These are phyloP conservation scores for Blastobotrys parvus DNA, from an alignment of 805 yeast genomes.

Conservation along the genomic window DNA sequence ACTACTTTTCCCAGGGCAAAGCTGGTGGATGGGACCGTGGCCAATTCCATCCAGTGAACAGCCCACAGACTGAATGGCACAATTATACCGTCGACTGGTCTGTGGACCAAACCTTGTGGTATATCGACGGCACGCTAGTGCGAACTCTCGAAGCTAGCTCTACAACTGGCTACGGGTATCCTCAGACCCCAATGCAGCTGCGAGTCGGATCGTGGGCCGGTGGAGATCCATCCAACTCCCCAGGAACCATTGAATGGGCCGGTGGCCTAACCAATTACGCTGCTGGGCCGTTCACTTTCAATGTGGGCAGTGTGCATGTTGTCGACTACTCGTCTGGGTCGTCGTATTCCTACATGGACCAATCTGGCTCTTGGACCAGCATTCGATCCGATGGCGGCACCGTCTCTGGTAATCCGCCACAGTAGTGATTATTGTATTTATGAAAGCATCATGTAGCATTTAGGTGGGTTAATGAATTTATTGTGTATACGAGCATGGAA, in stretches of 20 bases:
- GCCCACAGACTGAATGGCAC: conserved; percentile 53
- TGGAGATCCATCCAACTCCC: conserved; percentile 38
- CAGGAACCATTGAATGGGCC: conserved; percentile 67
- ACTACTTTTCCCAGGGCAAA: conserved; percentile 71
- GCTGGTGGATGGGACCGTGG: conserved; percentile 76
- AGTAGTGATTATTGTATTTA: too few species aligned
- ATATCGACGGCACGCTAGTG: conserved; percentile 56
- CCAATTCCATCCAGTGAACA: conserved; percentile 48
- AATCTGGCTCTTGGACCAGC: conserved; percentile 33
- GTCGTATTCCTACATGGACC: conserved; percentile 34
- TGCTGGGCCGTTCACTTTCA: conserved; percentile 45
- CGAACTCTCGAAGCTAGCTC: conserved; percentile 41
- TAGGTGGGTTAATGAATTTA: too few species aligned
- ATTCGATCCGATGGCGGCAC: conserved; percentile 35
- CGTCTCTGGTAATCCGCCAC: conserved; percentile 40
- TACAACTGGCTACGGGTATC: conserved; percentile 48
- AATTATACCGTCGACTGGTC: conserved; percentile 85
- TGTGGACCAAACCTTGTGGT: conserved; percentile 54
- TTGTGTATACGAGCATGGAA: too few species aligned
- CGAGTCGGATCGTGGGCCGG: conserved; percentile 48
- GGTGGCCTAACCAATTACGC: conserved; percentile 51
- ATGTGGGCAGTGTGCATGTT: conserved; percentile 50
- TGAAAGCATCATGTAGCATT: too few species aligned
- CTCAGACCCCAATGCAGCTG: conserved; percentile 79
- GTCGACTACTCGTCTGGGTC: conserved; percentile 46